Percentiles rank a stretch among this genome's conserved stretches.
Conservation (phyloP, 306 rosid species). For the Fragaria iinumae region DNA sequence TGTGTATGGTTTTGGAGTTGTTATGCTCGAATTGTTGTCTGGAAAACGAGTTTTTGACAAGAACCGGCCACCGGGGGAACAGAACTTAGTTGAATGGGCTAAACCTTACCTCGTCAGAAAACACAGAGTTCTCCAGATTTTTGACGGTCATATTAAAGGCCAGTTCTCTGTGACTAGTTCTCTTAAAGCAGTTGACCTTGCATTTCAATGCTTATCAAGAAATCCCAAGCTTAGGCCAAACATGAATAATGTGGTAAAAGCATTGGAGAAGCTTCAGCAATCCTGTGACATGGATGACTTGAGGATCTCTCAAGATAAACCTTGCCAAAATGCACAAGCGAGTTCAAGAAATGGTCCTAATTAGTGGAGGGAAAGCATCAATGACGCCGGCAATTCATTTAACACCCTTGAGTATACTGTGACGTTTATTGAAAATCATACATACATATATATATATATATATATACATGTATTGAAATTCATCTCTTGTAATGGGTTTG, state of each 20-base stretch:
- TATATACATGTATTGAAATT: too few species aligned
- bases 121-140: slow-evolving; percentile 61
- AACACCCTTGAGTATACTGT: too few species aligned
- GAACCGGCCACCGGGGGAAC: slow-evolving; percentile 76
- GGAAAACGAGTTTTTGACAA: slow-evolving; percentile 74
- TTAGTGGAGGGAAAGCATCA: slow-evolving; percentile 27
- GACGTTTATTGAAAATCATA: too few species aligned
- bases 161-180: slow-evolving; percentile 60
- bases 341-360: slow-evolving; percentile 30
- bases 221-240: slow-evolving; percentile 74
- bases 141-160: slow-evolving; percentile 74
- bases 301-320: slow-evolving; percentile 15
- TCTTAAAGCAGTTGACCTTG: slow-evolving; percentile 59
- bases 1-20: slow-evolving; percentile 87
- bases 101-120: slow-evolving; percentile 74
- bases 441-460: too few species aligned
- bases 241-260: slow-evolving; percentile 68
- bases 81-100: too few species aligned
- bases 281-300: slow-evolving; percentile 23
- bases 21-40: slow-evolving; percentile 74
- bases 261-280: slow-evolving; percentile 61
- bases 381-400: not conserved
- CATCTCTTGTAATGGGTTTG: too few species aligned
- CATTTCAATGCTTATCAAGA: slow-evolving; percentile 58
- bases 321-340: slow-evolving; percentile 9